A percentile compares a stretch with the other conserved stretches of the same genome.
Conservation (phyloP, 352 stramenopile genomes). For the Peronosclerospora sorghi region DNA sequence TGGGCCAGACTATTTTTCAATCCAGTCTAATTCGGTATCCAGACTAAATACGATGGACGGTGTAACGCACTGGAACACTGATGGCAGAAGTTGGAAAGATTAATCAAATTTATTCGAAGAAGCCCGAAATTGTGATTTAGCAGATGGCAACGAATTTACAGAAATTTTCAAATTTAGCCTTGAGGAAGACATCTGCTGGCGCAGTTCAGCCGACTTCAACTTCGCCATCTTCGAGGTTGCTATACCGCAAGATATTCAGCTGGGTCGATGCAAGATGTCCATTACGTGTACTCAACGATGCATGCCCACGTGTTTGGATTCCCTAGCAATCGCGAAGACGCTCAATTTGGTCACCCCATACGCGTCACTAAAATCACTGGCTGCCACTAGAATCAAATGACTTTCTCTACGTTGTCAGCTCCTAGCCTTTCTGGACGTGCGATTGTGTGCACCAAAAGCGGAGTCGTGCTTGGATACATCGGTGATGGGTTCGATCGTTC, state of each 20-base stretch:
- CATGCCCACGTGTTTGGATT: constrained; percentile 19
- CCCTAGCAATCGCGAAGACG: constrained; percentile 8
- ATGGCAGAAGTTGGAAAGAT: too few species aligned
- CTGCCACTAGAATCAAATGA: constrained; percentile 5
- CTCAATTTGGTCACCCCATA: constrained; percentile 12
- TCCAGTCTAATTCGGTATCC: too few species aligned
- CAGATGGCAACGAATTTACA: constrained; percentile 4
- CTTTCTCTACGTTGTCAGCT: constrained; percentile 17
- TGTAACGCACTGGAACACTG: too few species aligned
- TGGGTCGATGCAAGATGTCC: constrained; percentile 9
- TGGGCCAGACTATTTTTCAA: too few species aligned
- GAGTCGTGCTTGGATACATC: constrained; percentile 26
- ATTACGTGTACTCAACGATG: constrained; percentile 6
- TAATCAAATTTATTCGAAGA: too few species aligned
- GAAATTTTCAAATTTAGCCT: constrained; percentile 17
- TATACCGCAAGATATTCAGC: constrained; percentile 8
- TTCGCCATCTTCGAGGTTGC: constrained; percentile 28
- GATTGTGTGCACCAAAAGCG: constrained; percentile 23
- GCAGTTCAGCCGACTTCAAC: constrained; percentile 19
- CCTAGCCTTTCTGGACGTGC: constrained; percentile 15
- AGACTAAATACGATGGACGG: too few species aligned
- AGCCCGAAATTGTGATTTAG: constrained; percentile 11
- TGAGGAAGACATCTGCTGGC: constrained; percentile 17
- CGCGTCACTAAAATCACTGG: constrained; percentile 22
- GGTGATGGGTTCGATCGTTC: constrained; percentile 22